Conservation (phyloP, 768 basidiomycete genomes). For the Tulasnella sp. region DNA sequence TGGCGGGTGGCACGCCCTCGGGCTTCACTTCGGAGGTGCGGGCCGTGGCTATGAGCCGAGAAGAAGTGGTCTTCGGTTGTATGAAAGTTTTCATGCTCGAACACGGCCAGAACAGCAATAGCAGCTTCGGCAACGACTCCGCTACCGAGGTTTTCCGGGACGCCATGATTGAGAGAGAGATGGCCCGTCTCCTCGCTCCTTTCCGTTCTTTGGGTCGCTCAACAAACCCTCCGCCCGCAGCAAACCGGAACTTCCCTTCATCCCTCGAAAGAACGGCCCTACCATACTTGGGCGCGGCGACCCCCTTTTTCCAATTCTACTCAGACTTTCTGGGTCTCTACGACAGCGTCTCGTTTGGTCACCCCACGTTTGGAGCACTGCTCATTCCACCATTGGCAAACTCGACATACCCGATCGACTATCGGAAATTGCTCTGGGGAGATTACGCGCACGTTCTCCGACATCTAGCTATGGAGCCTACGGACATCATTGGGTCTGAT, state of each 20-base stretch:
- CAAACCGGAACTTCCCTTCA: not conserved
- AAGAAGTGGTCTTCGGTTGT: constrained; percentile 70
- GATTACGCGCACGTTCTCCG: constrained; percentile 72
- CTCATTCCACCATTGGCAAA: constrained; percentile 71
- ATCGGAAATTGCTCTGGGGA: constrained; percentile 80
- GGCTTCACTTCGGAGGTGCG: constrained; percentile 49
- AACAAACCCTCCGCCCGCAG: constrained; percentile 42
- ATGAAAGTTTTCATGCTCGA: constrained; percentile 98
- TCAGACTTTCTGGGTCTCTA: constrained; percentile 90
- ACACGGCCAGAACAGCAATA: constrained; percentile 65
- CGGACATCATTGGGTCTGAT: constrained; percentile 45
- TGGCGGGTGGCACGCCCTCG: constrained; percentile 45
- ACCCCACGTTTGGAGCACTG: constrained; percentile 72
- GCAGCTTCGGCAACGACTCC: constrained; percentile 42
- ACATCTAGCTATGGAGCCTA: constrained; percentile 41
- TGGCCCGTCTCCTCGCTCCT: constrained; percentile 62
- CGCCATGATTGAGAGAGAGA: constrained; percentile 57
- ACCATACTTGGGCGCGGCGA: constrained; percentile 62
- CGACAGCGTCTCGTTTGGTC: constrained; percentile 85
- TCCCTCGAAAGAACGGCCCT: constrained; percentile 59
- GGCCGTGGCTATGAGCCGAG: constrained; percentile 48
- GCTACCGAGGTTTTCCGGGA: constrained; percentile 82
- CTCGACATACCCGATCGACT: constrained; percentile 74
- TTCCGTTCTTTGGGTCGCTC: constrained; percentile 44
- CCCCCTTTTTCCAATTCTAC: constrained; percentile 93